A percentile compares a stretch with the other conserved stretches of the same genome.
Evolutionary conservation across 2,329 filamentous ascomycete genomes (phyloP).

Genomic region (Boeremia lycopersici): DNA sequence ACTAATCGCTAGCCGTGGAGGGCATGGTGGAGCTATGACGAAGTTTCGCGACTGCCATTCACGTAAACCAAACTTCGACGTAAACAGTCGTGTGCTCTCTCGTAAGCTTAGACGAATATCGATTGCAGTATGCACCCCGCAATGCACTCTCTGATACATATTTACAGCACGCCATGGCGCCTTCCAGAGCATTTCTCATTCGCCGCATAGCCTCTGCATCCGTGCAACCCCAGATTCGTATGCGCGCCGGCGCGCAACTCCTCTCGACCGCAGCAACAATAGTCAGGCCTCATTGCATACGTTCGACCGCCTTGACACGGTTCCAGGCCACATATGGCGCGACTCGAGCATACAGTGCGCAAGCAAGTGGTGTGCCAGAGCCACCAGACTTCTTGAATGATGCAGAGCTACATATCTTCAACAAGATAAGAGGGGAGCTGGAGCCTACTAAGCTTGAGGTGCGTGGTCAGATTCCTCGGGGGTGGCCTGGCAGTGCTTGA

Average conservation of each 20-base stretch:
- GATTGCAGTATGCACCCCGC: slow-evolving; percentile 11
- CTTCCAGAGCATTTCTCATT: slow-evolving; percentile 39
- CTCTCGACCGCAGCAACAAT: slow-evolving; percentile 21
- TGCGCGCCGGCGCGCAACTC: slow-evolving; percentile 19
- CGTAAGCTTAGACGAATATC: slow-evolving; percentile 16
- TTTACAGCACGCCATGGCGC: slow-evolving; percentile 37
- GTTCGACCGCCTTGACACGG: slow-evolving; percentile 1
- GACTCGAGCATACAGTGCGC: slow-evolving; percentile 34
- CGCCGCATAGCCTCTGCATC: slow-evolving; percentile 28
- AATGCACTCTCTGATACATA: slow-evolving; percentile 14
- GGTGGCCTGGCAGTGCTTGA: slow-evolving; percentile 3
- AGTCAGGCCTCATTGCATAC: slow-evolving; percentile 9
- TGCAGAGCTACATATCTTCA: slow-evolving; percentile 55
- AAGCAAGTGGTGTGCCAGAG: slow-evolving; percentile 28
- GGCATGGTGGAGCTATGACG: slow-evolving; percentile 38
- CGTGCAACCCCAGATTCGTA: slow-evolving; percentile 22
- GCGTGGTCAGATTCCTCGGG: slow-evolving; percentile 20
- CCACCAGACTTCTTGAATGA: slow-evolving; percentile 56
- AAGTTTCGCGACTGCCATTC: slow-evolving; percentile 22
- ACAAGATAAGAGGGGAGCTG: slow-evolving; percentile 51
- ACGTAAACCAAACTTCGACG: slow-evolving; percentile 20
- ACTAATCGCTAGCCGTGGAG: slow-evolving; percentile 25
- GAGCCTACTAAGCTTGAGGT: slow-evolving; percentile 55
- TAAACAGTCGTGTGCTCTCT: slow-evolving; percentile 11
- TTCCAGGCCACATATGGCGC: neutral